Evolutionary conservation across 1,139 yeast species (phyloP).

Genomic region (Kodamaea suecica): DNA sequence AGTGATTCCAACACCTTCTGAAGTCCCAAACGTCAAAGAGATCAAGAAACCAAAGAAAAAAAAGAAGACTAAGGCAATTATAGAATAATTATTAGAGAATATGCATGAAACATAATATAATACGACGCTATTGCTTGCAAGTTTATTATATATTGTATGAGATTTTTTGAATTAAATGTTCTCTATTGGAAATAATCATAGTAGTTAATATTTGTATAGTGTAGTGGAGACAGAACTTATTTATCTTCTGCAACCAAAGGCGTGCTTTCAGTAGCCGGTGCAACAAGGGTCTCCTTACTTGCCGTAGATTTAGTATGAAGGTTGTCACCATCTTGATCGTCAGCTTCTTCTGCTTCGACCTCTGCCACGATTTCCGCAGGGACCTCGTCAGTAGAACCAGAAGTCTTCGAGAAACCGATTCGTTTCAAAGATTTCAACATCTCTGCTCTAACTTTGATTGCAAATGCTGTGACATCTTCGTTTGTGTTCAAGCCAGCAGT

Average conservation of each 20-base stretch:
- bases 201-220: no score
- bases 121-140: no score
- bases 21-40: slow-evolving; percentile 14
- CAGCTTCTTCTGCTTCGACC: slow-evolving; percentile 6
- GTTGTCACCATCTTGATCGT: neutral
- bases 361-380: neutral
- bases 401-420: slow-evolving; percentile 32
- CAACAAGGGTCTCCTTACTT: slow-evolving; percentile 1
- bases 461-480: slow-evolving; percentile 55
- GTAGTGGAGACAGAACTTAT: no score
- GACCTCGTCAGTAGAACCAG: slow-evolving; percentile 8
- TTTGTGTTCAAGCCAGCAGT: slow-evolving; percentile 54
- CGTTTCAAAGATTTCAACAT: slow-evolving; percentile 31
- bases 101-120: no score
- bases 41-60: slow-evolving; percentile 26
- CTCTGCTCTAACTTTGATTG: slow-evolving; percentile 34
- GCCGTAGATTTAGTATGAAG: neutral
- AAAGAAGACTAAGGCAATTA: slow-evolving; percentile 36
- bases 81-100: neutral
- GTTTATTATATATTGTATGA: no score
- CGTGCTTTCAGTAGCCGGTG: slow-evolving; percentile 17
- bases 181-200: no score
- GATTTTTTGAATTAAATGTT: no score
- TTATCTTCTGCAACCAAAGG: slow-evolving; percentile 19
- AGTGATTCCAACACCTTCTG: neutral